phyloP scores from a whole-genome alignment of 176 grass and related monocot species.

The Urochloa ruziziensis region DNA sequence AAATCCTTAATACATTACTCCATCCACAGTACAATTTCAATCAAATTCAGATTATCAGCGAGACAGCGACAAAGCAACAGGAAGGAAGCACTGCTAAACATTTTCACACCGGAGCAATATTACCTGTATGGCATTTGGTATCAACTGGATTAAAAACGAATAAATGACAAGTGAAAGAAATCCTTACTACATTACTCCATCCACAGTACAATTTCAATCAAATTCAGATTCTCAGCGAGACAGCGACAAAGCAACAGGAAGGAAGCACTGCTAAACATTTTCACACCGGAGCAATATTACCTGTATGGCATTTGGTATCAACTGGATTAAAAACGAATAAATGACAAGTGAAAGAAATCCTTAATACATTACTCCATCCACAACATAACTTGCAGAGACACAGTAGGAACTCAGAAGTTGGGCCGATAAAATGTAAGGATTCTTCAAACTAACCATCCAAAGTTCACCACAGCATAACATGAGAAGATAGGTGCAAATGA shows the following conservation, averaged over 20 bases:
- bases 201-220: not conserved
- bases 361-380: not conserved
- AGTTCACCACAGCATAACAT: conserved; percentile 33
- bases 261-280: not conserved
- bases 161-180: not conserved
- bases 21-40: no score
- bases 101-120: not conserved
- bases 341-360: not conserved
- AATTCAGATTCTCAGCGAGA: no score
- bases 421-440: conserved; percentile 25
- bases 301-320: not conserved
- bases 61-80: no score
- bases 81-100: not conserved
- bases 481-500: not conserved
- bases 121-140: not conserved
- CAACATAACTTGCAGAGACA: not conserved
- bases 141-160: not conserved
- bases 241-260: no score
- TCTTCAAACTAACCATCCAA: conserved; percentile 34
- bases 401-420: not conserved
- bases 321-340: not conserved
- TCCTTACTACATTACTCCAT: not conserved
- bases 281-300: not conserved
- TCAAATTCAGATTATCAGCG: no score
- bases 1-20: not conserved